phyloP scores from a whole-genome alignment of 2,329 filamentous ascomycete species.

The Apiospora kogelbergensis region DNA sequence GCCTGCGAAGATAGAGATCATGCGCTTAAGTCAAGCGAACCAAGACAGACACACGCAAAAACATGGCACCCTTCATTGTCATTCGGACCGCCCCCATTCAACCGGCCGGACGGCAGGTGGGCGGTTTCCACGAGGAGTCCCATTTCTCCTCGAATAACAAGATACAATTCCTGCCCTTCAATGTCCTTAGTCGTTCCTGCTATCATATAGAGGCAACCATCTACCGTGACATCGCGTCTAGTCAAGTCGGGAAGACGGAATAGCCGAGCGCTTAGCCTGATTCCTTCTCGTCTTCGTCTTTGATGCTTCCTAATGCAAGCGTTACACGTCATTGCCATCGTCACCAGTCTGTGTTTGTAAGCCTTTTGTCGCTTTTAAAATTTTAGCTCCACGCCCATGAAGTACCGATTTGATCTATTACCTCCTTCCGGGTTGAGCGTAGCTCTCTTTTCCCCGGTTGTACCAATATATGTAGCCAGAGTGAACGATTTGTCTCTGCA shows the following conservation, averaged over 20 bases:
- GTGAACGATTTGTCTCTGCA: no score
- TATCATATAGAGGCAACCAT: neutral
- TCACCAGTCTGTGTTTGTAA: no score
- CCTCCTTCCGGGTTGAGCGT: no score
- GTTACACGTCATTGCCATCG: neutral
- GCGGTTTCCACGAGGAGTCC: neutral
- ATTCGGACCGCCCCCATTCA: neutral
- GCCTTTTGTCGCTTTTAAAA: neutral
- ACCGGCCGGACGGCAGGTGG: neutral
- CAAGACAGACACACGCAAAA: neutral
- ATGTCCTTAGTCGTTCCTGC: neutral
- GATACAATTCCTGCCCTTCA: neutral
- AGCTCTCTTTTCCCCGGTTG: no score
- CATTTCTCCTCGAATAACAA: neutral
- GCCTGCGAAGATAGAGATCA: neutral
- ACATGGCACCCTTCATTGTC: neutral
- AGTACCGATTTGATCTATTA: no score
- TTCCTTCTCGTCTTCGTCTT: neutral
- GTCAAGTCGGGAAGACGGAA: neutral
- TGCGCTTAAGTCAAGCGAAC: neutral
- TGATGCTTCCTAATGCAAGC: neutral
- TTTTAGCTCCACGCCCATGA: neutral
- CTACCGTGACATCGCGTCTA: neutral
- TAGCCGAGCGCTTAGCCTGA: constrained; percentile 3
- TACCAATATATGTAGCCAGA: no score